phyloP scores from a whole-genome alignment of 768 basidiomycete genomes.

The Tylopilus subfusipes region DNA sequence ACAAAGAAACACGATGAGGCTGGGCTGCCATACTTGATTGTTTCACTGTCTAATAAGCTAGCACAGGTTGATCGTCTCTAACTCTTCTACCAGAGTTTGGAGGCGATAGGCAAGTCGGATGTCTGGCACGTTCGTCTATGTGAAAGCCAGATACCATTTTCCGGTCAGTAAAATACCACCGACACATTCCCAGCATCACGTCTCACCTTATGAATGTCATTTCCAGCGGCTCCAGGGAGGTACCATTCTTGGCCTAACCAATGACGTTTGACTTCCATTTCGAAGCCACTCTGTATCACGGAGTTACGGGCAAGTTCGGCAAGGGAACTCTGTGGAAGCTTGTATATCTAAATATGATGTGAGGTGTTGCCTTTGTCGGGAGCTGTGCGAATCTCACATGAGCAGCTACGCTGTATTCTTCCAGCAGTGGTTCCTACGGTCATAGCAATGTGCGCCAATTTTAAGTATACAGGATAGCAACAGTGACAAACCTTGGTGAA shows the following conservation, averaged over 20 bases:
- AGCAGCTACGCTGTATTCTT: constrained; percentile 97
- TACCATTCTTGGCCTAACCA: constrained; percentile 96
- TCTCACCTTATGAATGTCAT: constrained; percentile 89
- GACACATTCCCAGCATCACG: neutral
- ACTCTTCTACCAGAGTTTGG: constrained; percentile 82
- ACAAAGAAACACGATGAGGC: neutral
- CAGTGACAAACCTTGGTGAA: constrained; percentile 81
- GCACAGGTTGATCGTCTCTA: constrained; percentile 56
- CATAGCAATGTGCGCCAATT: neutral
- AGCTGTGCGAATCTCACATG: constrained; percentile 54
- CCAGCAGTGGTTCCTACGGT: constrained; percentile 81
- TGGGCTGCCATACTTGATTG: neutral
- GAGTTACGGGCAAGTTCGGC: constrained; percentile 99
- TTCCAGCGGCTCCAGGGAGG: constrained; percentile 86
- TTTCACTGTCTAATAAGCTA: constrained; percentile 1
- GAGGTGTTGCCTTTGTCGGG: neutral
- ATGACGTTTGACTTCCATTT: constrained; percentile 96
- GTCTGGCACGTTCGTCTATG: constrained; percentile 95
- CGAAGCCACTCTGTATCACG: constrained; percentile 94
- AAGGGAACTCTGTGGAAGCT: constrained; percentile 88
- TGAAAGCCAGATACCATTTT: neutral
- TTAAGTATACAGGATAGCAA: neutral
- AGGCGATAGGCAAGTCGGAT: constrained; percentile 89
- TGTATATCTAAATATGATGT: constrained; percentile 70
- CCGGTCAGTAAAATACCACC: constrained; percentile 1